phyloP scores from a whole-genome alignment of 352 stramenopile species.

The Phytopythium vexans region DNA sequence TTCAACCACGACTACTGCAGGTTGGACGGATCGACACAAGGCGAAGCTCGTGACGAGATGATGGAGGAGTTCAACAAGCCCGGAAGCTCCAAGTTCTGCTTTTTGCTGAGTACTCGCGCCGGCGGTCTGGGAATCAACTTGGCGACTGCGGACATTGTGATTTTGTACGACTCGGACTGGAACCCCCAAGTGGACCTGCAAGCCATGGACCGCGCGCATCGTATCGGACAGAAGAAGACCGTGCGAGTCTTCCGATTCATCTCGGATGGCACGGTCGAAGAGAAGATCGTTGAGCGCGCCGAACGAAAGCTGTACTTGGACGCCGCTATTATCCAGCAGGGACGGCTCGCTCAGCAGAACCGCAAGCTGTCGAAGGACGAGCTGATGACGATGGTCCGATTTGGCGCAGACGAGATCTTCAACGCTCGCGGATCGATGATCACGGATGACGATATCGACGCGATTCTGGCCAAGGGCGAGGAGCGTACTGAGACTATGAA shows the following conservation, averaged over 20 bases:
- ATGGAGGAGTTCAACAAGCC: slow-evolving; percentile 99
- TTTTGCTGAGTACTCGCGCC: slow-evolving; percentile 95
- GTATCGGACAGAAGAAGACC: slow-evolving; percentile 98
- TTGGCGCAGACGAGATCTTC: slow-evolving; percentile 88
- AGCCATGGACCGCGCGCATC: slow-evolving; percentile 97
- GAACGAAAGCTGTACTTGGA: slow-evolving; percentile 99
- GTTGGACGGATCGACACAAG: slow-evolving; percentile 81
- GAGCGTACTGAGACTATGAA: slow-evolving; percentile 90
- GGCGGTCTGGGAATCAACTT: slow-evolving; percentile 98
- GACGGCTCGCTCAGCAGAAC: slow-evolving; percentile 92
- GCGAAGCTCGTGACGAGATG: slow-evolving; percentile 81
- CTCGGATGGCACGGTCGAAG: slow-evolving; percentile 97
- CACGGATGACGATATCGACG: slow-evolving; percentile 92
- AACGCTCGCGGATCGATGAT: slow-evolving; percentile 87
- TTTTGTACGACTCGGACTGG: slow-evolving; percentile 98
- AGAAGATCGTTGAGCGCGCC: slow-evolving; percentile 98
- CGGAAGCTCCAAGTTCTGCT: slow-evolving; percentile 96
- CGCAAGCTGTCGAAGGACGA: slow-evolving; percentile 95
- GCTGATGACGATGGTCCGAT: slow-evolving; percentile 96
- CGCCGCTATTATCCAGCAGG: slow-evolving; percentile 99
- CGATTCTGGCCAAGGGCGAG: slow-evolving; percentile 88
- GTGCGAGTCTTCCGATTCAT: slow-evolving; percentile 99
- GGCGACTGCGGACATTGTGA: slow-evolving; percentile 98
- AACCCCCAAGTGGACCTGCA: slow-evolving; percentile 99
- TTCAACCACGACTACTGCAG: slow-evolving; percentile 84